Percentiles rank a stretch among this genome's conserved stretches.
Conservation (phyloP, 2,329 filamentous ascomycete genomes). For the Hypocreales sp. region DNA sequence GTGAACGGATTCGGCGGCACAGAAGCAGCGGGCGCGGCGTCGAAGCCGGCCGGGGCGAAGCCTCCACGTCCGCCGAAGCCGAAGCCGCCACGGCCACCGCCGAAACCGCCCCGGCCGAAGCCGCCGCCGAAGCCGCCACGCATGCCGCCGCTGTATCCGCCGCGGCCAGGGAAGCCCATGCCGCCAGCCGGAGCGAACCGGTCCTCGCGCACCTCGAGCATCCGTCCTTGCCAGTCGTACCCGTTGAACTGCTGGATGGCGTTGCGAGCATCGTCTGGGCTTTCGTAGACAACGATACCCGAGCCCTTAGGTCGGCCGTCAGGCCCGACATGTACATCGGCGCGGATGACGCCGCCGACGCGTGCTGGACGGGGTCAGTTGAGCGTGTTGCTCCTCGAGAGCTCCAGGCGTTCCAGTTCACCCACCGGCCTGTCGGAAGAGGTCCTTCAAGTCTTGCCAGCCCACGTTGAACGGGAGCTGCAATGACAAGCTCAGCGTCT, state of each 20-base stretch:
- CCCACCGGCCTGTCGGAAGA: slow-evolving; percentile 96
- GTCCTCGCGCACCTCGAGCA: slow-evolving; percentile 90
- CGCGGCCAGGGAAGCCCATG: slow-evolving; percentile 39
- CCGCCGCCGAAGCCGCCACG: slow-evolving; percentile 46
- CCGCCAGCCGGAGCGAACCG: slow-evolving; percentile 62
- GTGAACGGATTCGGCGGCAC: slow-evolving; percentile 79
- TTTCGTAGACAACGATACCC: slow-evolving; percentile 93
- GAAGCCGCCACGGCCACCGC: slow-evolving; percentile 32
- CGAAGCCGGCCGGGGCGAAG: slow-evolving; percentile 27
- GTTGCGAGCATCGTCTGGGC: slow-evolving; percentile 82
- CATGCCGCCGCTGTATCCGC: slow-evolving; percentile 42
- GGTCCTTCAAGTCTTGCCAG: slow-evolving; percentile 97
- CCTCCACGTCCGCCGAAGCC: slow-evolving; percentile 34
- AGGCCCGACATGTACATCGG: slow-evolving; percentile 83
- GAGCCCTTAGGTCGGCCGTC: slow-evolving; percentile 93
- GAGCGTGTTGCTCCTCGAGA: slow-evolving; percentile 4
- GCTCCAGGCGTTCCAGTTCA: slow-evolving; percentile 8
- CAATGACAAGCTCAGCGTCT: slow-evolving; percentile 6
- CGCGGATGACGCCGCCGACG: slow-evolving; percentile 73
- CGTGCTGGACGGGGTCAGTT: slow-evolving; percentile 21
- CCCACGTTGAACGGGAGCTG: slow-evolving; percentile 95
- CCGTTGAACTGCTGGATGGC: slow-evolving; percentile 97
- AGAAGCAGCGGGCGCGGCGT: slow-evolving; percentile 30
- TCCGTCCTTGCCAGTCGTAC: slow-evolving; percentile 93
- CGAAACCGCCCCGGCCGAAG: slow-evolving; percentile 26